Evolutionary conservation across 2,329 filamentous ascomycete species (phyloP), one percentile per base, ranked within the genome.

Genomic region (Colletotrichum gloeosporioides): DNA sequence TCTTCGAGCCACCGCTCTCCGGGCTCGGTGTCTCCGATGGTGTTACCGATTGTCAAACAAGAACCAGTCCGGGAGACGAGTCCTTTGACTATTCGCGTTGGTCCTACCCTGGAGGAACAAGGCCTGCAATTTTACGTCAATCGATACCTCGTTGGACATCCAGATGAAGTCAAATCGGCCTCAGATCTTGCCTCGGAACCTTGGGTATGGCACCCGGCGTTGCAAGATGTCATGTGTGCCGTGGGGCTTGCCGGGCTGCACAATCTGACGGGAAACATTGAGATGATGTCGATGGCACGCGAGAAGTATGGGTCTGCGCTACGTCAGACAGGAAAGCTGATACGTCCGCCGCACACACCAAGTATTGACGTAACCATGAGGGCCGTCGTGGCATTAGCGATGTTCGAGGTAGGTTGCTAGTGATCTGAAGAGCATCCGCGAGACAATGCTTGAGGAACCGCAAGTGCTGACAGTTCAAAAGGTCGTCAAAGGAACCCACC

Each of bases 181-280:
- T 79, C 83, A 8, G 85, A 88, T 22, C 80, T 89, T 6, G 82
- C 81, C 9, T 79, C 81, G 74, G 77, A 83, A 69, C 75, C 79
- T 73, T 85, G 86, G 85, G 75, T 87, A 57, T 83, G 85, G 81
- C 79, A 84, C 13, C 84, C 84, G 4, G 82, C 84, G 15, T 82
- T 88, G 9, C 86, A 85, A 32, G 87, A 89, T 39, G 87, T 90
- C 62, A 90, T 92, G 84, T 83, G 88, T 10, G 90, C 92, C 16
- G 87, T 92, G 22, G 91, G 91, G 3, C 85, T 92, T 64, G 91
- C 91, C 0, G 90, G 89, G 75, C 80, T 93, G 75, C 89, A 90
- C 5, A 92, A 92, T 72, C 82, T 91, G 22, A 86, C 84, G 32
- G 86, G 86, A 25, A 87, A 90, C 62, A 82, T 82, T 22, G 83